These are phyloP conservation scores for Monilinia fructicola DNA, from an alignment of 2,329 filamentous ascomycete species.

Conservation along the genomic window DNA sequence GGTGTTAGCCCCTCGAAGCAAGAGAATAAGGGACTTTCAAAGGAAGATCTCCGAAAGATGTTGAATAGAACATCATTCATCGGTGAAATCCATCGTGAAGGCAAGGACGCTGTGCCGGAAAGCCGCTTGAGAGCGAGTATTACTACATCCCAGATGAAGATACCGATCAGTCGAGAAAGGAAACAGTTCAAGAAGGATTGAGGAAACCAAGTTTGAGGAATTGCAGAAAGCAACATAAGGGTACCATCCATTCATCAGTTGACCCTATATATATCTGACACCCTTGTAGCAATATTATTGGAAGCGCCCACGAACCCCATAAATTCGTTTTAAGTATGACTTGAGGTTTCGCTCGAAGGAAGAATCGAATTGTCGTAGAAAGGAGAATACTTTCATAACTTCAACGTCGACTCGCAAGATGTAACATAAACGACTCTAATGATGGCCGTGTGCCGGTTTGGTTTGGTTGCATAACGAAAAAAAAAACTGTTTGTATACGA, in stretches of 20 bases:
- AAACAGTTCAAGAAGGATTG: slow-evolving; percentile 81
- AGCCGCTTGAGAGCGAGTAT: slow-evolving; percentile 91
- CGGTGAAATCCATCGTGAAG: slow-evolving; percentile 83
- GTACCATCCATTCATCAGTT: slow-evolving; percentile 51
- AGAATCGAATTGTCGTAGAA: slow-evolving; percentile 16
- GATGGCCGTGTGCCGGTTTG: slow-evolving; percentile 10
- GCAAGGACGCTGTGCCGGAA: slow-evolving; percentile 94
- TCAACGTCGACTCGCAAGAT: slow-evolving; percentile 4
- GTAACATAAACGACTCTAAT: slow-evolving; percentile 16
- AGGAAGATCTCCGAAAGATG: slow-evolving; percentile 65
- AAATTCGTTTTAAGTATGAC: slow-evolving; percentile 39
- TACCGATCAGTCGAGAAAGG: slow-evolving; percentile 71
- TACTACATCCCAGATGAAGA: slow-evolving; percentile 94
- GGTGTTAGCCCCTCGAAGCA: slow-evolving; percentile 37
- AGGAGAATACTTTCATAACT: slow-evolving; percentile 15
- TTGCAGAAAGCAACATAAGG: slow-evolving; percentile 96
- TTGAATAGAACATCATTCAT: slow-evolving; percentile 76
- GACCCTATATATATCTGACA: slow-evolving; percentile 18
- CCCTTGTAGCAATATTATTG: slow-evolving; percentile 61
- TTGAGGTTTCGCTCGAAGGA: slow-evolving; percentile 7
- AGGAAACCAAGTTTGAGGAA: slow-evolving; percentile 85
- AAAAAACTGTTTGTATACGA: slow-evolving; percentile 27
- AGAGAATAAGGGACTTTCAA: slow-evolving; percentile 51
- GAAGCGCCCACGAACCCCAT: slow-evolving; percentile 61
- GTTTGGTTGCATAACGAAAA: slow-evolving; percentile 21